These are phyloP conservation scores for Citeromyces hawaiiensis DNA, from an alignment of 1,139 yeast genomes.

Conservation along the genomic window DNA sequence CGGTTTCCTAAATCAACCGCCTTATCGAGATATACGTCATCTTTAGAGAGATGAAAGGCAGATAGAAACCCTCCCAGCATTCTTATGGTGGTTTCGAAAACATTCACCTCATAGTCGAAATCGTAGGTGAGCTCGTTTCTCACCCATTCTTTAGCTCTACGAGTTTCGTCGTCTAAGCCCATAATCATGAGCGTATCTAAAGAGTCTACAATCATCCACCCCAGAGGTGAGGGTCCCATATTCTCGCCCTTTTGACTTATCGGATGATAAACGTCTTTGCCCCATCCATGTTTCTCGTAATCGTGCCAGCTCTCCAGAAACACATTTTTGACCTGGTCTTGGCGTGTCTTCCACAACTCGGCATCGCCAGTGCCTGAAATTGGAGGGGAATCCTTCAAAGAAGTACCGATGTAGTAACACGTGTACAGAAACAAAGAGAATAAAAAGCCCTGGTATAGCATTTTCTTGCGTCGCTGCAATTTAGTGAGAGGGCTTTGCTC, in stretches of 20 bases:
- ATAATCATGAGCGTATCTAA: slow-evolving; percentile 75
- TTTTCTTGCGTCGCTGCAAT: slow-evolving; percentile 9
- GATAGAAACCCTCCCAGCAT: slow-evolving; percentile 88
- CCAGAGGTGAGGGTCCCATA: slow-evolving; percentile 76
- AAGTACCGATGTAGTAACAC: slow-evolving; percentile 14
- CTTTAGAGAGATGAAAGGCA: slow-evolving; percentile 61
- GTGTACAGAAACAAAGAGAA: slow-evolving; percentile 25
- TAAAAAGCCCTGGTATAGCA: slow-evolving; percentile 30
- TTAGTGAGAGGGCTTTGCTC: neutral
- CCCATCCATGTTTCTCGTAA: slow-evolving; percentile 75
- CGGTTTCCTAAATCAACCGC: slow-evolving; percentile 52
- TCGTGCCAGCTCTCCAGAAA: slow-evolving; percentile 74
- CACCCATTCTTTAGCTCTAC: slow-evolving; percentile 65
- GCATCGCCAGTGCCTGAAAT: neutral
- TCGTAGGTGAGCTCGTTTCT: slow-evolving; percentile 40
- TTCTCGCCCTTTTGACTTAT: slow-evolving; percentile 48
- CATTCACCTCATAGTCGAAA: slow-evolving; percentile 65
- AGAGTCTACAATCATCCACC: slow-evolving; percentile 92
- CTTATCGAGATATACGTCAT: slow-evolving; percentile 59
- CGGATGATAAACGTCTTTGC: slow-evolving; percentile 58
- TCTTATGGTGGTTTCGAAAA: slow-evolving; percentile 87
- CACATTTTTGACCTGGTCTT: slow-evolving; percentile 42
- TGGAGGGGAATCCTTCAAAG: neutral
- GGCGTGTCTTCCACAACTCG: slow-evolving; percentile 27
- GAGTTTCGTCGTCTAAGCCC: slow-evolving; percentile 59